Evolutionary conservation across 164 flowering plant species (phyloP).

Genomic region (Tetracentron sinense): DNA sequence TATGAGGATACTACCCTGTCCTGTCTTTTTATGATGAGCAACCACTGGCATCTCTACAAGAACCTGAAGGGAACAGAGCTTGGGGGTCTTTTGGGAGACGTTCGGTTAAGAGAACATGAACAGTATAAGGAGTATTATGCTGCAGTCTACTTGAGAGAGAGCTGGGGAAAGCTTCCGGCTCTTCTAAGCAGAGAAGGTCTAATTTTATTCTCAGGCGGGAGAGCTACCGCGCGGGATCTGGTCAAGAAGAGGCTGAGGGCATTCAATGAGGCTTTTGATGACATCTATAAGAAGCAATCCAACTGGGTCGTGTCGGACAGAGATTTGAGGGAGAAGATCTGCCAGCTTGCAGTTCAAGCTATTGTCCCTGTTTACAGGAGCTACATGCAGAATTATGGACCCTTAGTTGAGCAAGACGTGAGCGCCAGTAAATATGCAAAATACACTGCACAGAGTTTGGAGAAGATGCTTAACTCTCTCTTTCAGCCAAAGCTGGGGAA

Average conservation of each 20-base stretch:
- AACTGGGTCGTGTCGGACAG: slow-evolving; percentile 65
- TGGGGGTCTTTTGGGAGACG: slow-evolving; percentile 67
- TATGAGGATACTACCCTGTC: slow-evolving; percentile 56
- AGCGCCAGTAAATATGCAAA: slow-evolving; percentile 62
- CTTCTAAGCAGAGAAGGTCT: slow-evolving; percentile 77
- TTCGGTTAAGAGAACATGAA: slow-evolving; percentile 69
- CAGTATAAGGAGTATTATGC: slow-evolving; percentile 66
- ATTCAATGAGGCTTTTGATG: slow-evolving; percentile 80
- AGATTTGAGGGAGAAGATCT: slow-evolving; percentile 69
- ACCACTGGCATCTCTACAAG: slow-evolving; percentile 76
- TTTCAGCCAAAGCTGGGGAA: slow-evolving; percentile 59
- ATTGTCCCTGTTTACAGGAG: slow-evolving; percentile 78
- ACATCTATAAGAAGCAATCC: slow-evolving; percentile 69
- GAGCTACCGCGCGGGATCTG: slow-evolving; percentile 85
- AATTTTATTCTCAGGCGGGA: slow-evolving; percentile 78
- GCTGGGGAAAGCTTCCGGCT: slow-evolving; percentile 79
- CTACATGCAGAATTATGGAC: slow-evolving; percentile 88
- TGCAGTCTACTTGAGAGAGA: slow-evolving; percentile 60
- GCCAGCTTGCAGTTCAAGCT: slow-evolving; percentile 63
- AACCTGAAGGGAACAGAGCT: slow-evolving; percentile 67
- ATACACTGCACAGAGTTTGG: slow-evolving; percentile 63
- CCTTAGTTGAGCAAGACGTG: slow-evolving; percentile 69
- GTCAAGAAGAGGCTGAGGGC: slow-evolving; percentile 70
- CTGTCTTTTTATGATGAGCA: slow-evolving; percentile 74
- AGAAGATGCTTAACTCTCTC: slow-evolving; percentile 60